These are phyloP conservation scores for Coniophora puteana DNA, from an alignment of 1,284 basidiomycete species.

Conservation along the genomic window DNA sequence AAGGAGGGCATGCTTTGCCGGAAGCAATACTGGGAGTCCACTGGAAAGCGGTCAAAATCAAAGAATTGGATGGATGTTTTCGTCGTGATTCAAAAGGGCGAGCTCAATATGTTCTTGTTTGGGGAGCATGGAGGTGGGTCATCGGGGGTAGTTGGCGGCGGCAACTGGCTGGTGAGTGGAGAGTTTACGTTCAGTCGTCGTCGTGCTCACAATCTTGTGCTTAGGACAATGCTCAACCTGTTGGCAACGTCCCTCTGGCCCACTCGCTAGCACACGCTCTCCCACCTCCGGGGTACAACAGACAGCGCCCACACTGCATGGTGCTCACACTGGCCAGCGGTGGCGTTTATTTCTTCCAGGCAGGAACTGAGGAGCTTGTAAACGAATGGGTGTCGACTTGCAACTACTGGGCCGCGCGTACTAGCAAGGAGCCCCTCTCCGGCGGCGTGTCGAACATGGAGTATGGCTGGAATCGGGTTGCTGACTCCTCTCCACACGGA, in stretches of 20 bases:
- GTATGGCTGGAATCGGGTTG: constrained; percentile 91
- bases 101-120: constrained; percentile 93
- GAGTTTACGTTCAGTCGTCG: not conserved
- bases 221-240: constrained; percentile 80
- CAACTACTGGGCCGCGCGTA: constrained; percentile 97
- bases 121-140: constrained; percentile 62
- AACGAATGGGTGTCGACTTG: constrained; percentile 98
- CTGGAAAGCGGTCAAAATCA: constrained; percentile 78
- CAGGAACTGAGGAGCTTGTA: constrained; percentile 95
- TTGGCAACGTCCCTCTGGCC: constrained; percentile 79
- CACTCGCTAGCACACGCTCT: constrained; percentile 88
- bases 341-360: constrained; percentile 94
- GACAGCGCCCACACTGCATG: constrained; percentile 90
- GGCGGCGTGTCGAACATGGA: constrained; percentile 99
- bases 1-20: constrained; percentile 95
- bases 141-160: constrained; percentile 79
- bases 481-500: constrained; percentile 47
- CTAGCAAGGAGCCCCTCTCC: constrained; percentile 88
- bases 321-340: constrained; percentile 89
- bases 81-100: constrained; percentile 91
- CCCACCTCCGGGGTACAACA: constrained; percentile 89
- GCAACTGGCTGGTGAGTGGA: constrained; percentile 89
- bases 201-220: constrained; percentile 3
- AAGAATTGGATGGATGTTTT: constrained; percentile 93
- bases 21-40: constrained; percentile 91